These are phyloP conservation scores for Pyrenopolyporus hunteri DNA, from an alignment of 495 filamentous ascomycete genomes.

Conservation along the genomic window DNA sequence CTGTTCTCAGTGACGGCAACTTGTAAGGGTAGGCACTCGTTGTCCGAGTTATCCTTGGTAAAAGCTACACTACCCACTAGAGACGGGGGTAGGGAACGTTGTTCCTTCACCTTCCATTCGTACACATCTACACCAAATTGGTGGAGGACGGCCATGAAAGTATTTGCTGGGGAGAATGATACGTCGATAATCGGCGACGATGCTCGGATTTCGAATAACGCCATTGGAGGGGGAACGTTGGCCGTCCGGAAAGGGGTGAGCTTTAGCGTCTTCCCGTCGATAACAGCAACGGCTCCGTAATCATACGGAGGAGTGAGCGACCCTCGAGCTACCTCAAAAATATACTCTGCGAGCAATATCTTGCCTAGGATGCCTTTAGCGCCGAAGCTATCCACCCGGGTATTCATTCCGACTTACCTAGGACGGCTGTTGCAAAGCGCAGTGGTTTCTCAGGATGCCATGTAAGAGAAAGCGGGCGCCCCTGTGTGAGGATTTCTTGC, in stretches of 20 bases:
- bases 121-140: slow-evolving; percentile 66
- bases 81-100: slow-evolving; percentile 44
- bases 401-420: slow-evolving; percentile 43
- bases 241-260: slow-evolving; percentile 82
- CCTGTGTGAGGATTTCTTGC: slow-evolving; percentile 68
- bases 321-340: slow-evolving; percentile 69
- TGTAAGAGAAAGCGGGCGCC: slow-evolving; percentile 49
- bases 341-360: slow-evolving; percentile 70
- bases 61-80: slow-evolving; percentile 39
- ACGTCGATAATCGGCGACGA: slow-evolving; percentile 72
- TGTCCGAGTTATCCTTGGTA: slow-evolving; percentile 19
- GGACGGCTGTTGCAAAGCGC: slow-evolving; percentile 59
- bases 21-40: slow-evolving; percentile 30
- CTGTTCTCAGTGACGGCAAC: slow-evolving; percentile 39
- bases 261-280: slow-evolving; percentile 82
- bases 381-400: not conserved
- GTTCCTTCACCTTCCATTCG: slow-evolving; percentile 62
- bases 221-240: slow-evolving; percentile 93
- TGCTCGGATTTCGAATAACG: slow-evolving; percentile 73
- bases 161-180: slow-evolving; percentile 69
- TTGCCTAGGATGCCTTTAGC: slow-evolving; percentile 46
- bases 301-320: slow-evolving; percentile 75
- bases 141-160: slow-evolving; percentile 75
- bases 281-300: slow-evolving; percentile 80
- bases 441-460: slow-evolving; percentile 91